These are phyloP conservation scores for Aaosphaeria arxii DNA, from an alignment of 2,329 filamentous ascomycete species.

Conservation along the genomic window DNA sequence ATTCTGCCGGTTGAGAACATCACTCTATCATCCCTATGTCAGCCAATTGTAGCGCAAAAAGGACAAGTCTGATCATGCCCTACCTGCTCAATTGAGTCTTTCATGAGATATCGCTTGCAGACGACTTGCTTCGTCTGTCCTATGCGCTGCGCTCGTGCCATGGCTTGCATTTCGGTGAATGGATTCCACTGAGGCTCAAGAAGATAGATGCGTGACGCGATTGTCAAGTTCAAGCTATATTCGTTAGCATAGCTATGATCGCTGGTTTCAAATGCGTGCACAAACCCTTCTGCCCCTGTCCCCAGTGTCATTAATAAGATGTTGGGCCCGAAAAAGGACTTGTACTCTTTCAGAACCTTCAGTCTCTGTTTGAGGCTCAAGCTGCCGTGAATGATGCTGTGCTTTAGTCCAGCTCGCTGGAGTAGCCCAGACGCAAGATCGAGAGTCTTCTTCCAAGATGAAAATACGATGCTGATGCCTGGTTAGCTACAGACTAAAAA, in stretches of 20 bases:
- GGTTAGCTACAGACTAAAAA: neutral
- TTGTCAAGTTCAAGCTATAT: slow-evolving; percentile 47
- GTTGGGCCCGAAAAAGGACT: slow-evolving; percentile 11
- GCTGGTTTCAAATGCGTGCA: neutral
- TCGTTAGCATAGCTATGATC: neutral
- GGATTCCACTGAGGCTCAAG: slow-evolving; percentile 58
- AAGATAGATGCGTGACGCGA: slow-evolving; percentile 50
- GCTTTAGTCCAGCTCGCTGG: slow-evolving; percentile 9
- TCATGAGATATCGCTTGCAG: slow-evolving; percentile 47
- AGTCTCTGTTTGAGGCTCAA: slow-evolving; percentile 37
- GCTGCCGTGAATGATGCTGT: slow-evolving; percentile 43
- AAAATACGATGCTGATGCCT: slow-evolving; percentile 25
- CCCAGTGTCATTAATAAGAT: slow-evolving; percentile 55
- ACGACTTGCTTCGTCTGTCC: slow-evolving; percentile 45
- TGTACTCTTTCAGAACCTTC: slow-evolving; percentile 40
- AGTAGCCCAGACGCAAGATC: slow-evolving; percentile 20
- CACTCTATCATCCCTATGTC: neutral
- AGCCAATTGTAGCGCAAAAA: neutral
- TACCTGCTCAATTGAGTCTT: slow-evolving; percentile 46
- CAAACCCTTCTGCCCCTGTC: slow-evolving; percentile 51
- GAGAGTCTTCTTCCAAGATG: slow-evolving; percentile 28
- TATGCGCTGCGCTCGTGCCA: slow-evolving; percentile 48
- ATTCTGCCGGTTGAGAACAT: neutral
- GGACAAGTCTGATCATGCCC: slow-evolving; percentile 4
- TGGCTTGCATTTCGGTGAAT: slow-evolving; percentile 51